Evolutionary conservation across 331 rosid genomes (phyloP), one percentile per base, ranked within the genome.

Genomic region (Rhamnella rubrinervis): DNA sequence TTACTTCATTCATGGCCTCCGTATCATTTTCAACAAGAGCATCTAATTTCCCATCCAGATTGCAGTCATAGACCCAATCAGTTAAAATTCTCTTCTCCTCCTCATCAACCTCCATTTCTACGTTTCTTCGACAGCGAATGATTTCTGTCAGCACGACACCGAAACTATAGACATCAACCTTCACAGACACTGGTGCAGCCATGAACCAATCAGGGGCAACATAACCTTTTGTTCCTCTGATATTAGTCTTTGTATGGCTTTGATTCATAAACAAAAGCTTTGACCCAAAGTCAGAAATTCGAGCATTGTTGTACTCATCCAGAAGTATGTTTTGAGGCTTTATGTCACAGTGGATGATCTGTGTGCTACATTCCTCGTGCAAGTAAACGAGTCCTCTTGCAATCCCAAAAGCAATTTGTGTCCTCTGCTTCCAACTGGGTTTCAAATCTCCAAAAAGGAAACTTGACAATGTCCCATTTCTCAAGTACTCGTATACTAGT

Each of bases 221-320:
- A 17, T 77, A 71, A 3, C 77, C 77, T 77, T 65, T 77, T 19
- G 76, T 65, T 39, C 81, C 73, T 9, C 77, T 26, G 49, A 71
- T 71, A 7, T 25, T 1, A 0, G 73, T 77, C 4, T 6, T 59
- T 0, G 77, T 71, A 13, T 11, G 38, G 19, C 44, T 38, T 14
- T 52, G 52, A 7, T 71, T 47, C 0, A 6, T 15, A 7, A 17
- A 55, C 66, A 62, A 56, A 46, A 62, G 31, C 66, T 56, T 62
- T 28, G 71, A 38, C 47, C 61, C 59, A 25, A 56, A 64, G 53
- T 65, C 77, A 7, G 26, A 21, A 14, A 73, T 73, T 65, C 71
- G 57, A 10, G 61, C 57, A 9, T 53, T 52, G 59, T 11, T 47
- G 3, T 47, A 28, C n/a, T 70, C 67, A 21, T 70, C 67, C 0